Evolutionary conservation across 441 rosid species (phyloP).

Genomic region (Arabidopsis lyrata): DNA sequence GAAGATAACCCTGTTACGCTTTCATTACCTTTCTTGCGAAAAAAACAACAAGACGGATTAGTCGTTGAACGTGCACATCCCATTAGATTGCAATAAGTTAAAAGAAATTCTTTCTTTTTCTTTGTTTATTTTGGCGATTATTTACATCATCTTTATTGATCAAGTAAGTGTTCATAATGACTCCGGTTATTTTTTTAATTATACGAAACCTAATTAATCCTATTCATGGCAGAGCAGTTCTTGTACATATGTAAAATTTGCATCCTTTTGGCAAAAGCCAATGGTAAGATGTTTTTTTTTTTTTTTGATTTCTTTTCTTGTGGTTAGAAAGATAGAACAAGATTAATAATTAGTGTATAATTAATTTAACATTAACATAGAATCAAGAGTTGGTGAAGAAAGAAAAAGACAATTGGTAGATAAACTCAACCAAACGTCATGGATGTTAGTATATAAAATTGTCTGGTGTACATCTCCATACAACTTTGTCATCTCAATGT

Average conservation of each 20-base stretch:
- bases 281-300: neutral
- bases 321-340: neutral
- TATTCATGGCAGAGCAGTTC: conserved; percentile 16
- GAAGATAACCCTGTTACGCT: conserved; percentile 17
- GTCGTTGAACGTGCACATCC: neutral
- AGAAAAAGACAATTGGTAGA: neutral
- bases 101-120: too few relatives aligned
- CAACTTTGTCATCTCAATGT: neutral
- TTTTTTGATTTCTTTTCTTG: neutral
- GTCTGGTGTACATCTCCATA: neutral
- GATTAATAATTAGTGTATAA: neutral
- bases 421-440: conserved; percentile 5
- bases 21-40: neutral
- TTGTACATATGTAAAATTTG: conserved; percentile 38
- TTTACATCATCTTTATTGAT: neutral
- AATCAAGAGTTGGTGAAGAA: conserved; percentile 21
- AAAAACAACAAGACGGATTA: conserved; percentile 18
- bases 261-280: conserved; percentile 3
- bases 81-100: conserved; percentile 16
- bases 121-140: neutral
- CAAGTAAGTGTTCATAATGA: conserved; percentile 28
- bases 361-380: neutral
- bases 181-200: neutral
- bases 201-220: conserved; percentile 30
- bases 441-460: neutral